phyloP scores from a whole-genome alignment of 75 land plant species.

The Sequoiadendron giganteum region DNA sequence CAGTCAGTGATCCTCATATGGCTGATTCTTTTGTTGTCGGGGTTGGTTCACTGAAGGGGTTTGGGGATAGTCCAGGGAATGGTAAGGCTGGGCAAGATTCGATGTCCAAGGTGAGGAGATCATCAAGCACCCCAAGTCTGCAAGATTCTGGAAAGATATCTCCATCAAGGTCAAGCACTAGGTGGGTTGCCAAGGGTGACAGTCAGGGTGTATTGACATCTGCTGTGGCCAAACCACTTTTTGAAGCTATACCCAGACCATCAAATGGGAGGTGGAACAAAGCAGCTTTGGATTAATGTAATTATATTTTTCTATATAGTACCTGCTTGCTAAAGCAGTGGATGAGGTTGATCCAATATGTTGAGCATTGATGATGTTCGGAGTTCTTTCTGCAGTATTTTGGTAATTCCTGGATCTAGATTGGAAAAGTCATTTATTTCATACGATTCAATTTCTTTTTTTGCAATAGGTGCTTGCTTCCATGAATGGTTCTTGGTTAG shows the following conservation, averaged over 20 bases:
- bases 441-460: background rate
- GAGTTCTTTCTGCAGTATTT: background rate
- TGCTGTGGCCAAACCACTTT: no score
- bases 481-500: background rate
- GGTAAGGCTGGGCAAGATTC: background rate
- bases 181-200: constrained; percentile 39
- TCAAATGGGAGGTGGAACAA: constrained; percentile 29
- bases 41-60: background rate
- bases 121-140: constrained; percentile 53
- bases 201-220: constrained; percentile 12
- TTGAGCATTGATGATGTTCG: background rate
- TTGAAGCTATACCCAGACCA: no score
- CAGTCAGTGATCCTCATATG: constrained; percentile 18
- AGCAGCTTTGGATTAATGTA: constrained; percentile 47
- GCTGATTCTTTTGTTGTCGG: constrained; percentile 13
- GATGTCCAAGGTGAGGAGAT: constrained; percentile 32
- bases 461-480: background rate
- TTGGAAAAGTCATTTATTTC: constrained; percentile 9
- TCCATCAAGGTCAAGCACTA: constrained; percentile 26
- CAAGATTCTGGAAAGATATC: constrained; percentile 27
- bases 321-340: constrained; percentile 3
- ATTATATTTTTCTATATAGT: background rate
- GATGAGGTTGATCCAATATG: background rate
- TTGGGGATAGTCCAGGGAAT: background rate
- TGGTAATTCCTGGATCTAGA: background rate